Conservation (phyloP, 2,329 filamentous ascomycete species). For the Tolypocladium amazonense region DNA sequence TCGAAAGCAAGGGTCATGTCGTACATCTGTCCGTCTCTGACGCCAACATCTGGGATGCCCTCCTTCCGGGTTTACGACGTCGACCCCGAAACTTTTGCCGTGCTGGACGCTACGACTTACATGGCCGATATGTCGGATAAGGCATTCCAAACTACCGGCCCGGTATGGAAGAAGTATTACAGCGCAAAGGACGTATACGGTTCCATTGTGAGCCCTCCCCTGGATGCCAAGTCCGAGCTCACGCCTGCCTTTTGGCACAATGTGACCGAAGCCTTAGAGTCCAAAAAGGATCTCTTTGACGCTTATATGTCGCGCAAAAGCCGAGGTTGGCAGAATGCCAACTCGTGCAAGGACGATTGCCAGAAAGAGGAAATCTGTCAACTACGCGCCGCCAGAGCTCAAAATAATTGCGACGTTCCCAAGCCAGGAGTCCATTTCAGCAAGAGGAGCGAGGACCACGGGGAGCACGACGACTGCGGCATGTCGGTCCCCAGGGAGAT, state of each 20-base stretch:
- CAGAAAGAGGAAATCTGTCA: constrained; percentile 36
- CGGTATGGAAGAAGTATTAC: constrained; percentile 44
- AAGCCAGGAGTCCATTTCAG: constrained; percentile 21
- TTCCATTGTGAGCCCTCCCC: constrained; percentile 27
- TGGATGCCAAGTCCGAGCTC: constrained; percentile 31
- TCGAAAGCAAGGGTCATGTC: constrained; percentile 36
- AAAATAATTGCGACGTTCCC: constrained; percentile 38
- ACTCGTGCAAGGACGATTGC: constrained; percentile 30
- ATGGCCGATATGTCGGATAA: constrained; percentile 38
- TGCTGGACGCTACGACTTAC: constrained; percentile 44
- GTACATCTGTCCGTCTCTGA: constrained; percentile 43
- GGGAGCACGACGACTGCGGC: constrained; percentile 17
- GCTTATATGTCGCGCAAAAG: constrained; percentile 35
- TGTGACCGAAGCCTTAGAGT: constrained; percentile 37
- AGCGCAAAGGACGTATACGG: constrained; percentile 45
- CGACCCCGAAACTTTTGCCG: constrained; percentile 43
- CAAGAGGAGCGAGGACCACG: constrained; percentile 16
- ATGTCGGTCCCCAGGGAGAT: constrained; percentile 15
- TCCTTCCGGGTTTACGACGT: constrained; percentile 50
- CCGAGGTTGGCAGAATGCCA: constrained; percentile 29
- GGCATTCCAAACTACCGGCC: constrained; percentile 30
- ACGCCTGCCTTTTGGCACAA: constrained; percentile 50
- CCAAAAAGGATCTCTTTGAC: constrained; percentile 30
- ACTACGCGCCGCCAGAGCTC: constrained; percentile 36
- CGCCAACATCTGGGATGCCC: constrained; percentile 43